These are phyloP conservation scores for Cylindricascospora bacillispora DNA, from an alignment of 1,139 yeast species.

Conservation along the genomic window DNA sequence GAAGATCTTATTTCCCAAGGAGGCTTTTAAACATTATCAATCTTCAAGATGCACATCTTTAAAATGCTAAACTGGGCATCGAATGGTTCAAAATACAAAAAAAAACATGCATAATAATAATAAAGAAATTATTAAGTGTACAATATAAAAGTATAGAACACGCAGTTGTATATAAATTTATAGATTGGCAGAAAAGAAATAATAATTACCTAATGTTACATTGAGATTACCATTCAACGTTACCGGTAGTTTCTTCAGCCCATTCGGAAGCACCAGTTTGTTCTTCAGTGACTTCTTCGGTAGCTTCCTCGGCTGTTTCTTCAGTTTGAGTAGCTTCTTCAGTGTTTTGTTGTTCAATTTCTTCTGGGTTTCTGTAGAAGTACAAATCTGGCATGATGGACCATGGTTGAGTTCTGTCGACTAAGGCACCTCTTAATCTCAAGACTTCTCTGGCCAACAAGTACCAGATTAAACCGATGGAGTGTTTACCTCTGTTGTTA, in stretches of 20 bases:
- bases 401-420: slow-evolving; percentile 97
- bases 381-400: slow-evolving; percentile 99
- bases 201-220: too few species aligned
- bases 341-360: slow-evolving; percentile 76
- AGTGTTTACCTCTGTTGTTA: slow-evolving; percentile 99
- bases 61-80: too few species aligned
- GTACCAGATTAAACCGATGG: slow-evolving; percentile 99
- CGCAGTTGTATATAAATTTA: too few species aligned
- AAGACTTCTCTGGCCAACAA: slow-evolving; percentile 97
- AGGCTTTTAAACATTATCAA: too few species aligned
- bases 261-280: slow-evolving; percentile 64
- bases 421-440: slow-evolving; percentile 96
- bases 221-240: slow-evolving; percentile 30
- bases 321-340: slow-evolving; percentile 54
- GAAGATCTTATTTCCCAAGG: too few species aligned
- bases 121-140: too few species aligned
- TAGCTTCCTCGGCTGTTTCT: slow-evolving; percentile 43
- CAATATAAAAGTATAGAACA: too few species aligned
- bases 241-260: slow-evolving; percentile 54
- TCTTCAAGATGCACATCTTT: too few species aligned
- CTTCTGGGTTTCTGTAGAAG: slow-evolving; percentile 99
- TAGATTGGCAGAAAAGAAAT: too few species aligned
- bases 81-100: too few species aligned
- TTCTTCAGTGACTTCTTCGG: slow-evolving; percentile 56
- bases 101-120: too few species aligned